Evolutionary conservation across 2,329 filamentous ascomycete genomes (phyloP).

Genomic region (Juglanconis juglandina): DNA sequence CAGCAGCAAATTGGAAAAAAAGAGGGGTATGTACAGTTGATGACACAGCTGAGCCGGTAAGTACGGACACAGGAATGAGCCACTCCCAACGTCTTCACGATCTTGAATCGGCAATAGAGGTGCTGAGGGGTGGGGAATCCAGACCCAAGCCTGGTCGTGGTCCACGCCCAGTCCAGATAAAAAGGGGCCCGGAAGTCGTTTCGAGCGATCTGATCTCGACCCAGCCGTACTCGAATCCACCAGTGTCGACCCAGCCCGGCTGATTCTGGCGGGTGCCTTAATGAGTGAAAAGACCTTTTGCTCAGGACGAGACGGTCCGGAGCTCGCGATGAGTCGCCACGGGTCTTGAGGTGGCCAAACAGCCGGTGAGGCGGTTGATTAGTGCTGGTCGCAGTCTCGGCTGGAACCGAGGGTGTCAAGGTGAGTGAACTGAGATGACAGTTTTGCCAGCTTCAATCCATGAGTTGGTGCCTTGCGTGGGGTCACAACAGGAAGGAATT

Average conservation of each 20-base stretch:
- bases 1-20: slow-evolving; percentile 8
- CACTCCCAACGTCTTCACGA: neutral
- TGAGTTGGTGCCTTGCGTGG: neutral
- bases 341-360: slow-evolving; percentile 1
- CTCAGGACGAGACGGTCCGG: neutral
- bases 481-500: slow-evolving; percentile 7
- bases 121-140: slow-evolving; percentile 7
- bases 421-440: slow-evolving; percentile 7
- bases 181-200: neutral
- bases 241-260: neutral
- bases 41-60: neutral
- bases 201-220: slow-evolving; percentile 1
- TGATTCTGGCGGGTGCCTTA: neutral
- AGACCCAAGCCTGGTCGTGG: slow-evolving; percentile 5
- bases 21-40: slow-evolving; percentile 19
- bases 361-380: neutral
- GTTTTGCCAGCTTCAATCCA: slow-evolving; percentile 5
- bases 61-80: slow-evolving; percentile 1
- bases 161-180: slow-evolving; percentile 1
- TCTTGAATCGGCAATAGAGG: slow-evolving; percentile 8
- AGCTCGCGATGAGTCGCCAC: neutral
- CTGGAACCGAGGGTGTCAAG: slow-evolving; percentile 6
- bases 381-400: neutral
- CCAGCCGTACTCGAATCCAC: neutral
- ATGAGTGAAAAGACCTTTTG: neutral